phyloP scores from a whole-genome alignment of 2,329 filamentous ascomycete genomes.

The Xylaria sp. region DNA sequence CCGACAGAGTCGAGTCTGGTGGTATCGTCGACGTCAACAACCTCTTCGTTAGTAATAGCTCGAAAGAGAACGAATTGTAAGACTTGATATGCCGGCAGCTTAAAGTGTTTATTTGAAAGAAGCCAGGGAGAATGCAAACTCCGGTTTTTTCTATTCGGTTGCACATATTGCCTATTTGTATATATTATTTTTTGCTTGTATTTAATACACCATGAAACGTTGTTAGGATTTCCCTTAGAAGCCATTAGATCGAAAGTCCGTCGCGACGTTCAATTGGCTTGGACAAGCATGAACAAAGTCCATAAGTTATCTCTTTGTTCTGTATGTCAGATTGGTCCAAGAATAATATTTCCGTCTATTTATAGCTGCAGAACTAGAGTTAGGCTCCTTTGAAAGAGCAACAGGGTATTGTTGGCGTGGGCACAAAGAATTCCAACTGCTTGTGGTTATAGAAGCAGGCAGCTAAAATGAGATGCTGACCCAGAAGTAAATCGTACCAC shows the following conservation, averaged over 20 bases:
- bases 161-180: conserved; percentile 19
- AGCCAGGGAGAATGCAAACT: not conserved
- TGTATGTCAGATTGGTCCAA: too few relatives aligned
- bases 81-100: not conserved
- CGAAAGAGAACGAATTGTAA: conserved; percentile 24
- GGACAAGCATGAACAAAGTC: too few relatives aligned
- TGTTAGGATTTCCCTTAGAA: not conserved
- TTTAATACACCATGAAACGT: too few relatives aligned
- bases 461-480: not conserved
- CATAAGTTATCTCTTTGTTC: too few relatives aligned
- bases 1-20: conserved; percentile 39
- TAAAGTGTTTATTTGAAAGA: not conserved
- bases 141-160: not conserved
- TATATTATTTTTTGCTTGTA: conserved; percentile 1
- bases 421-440: too few relatives aligned
- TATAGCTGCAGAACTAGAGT: not conserved
- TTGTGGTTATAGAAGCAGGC: conserved; percentile 4
- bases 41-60: conserved; percentile 11
- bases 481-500: not conserved
- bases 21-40: conserved; percentile 31
- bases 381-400: too few relatives aligned
- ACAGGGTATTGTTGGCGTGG: too few relatives aligned
- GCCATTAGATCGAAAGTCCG: too few relatives aligned
- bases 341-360: not conserved
- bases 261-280: too few relatives aligned